Conservation (phyloP, 331 rosid species). For the Spiraea crenata region DNA sequence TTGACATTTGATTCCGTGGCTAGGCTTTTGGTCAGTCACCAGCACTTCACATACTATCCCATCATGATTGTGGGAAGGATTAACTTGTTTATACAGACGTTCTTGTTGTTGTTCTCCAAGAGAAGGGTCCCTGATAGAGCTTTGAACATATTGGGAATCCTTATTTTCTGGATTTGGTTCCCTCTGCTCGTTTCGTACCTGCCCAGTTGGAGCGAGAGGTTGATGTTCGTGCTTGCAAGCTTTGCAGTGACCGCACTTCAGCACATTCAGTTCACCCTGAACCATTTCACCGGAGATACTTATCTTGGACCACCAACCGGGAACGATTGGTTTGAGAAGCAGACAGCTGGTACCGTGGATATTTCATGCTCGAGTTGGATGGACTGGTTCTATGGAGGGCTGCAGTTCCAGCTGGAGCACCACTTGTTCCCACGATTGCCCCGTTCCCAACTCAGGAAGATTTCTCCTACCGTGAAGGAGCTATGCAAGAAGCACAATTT, state of each 20-base stretch:
- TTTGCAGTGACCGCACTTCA: slow-evolving; percentile 58
- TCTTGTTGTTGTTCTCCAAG: slow-evolving; percentile 50
- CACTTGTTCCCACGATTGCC: slow-evolving; percentile 68
- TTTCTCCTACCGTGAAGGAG: slow-evolving; percentile 53
- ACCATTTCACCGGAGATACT: slow-evolving; percentile 69
- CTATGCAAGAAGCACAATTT: slow-evolving; percentile 68
- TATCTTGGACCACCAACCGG: slow-evolving; percentile 68
- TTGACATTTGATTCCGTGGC: slow-evolving; percentile 59
- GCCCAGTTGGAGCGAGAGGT: slow-evolving; percentile 63
- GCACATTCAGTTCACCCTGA: slow-evolving; percentile 64
- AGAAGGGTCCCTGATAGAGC: slow-evolving; percentile 55
- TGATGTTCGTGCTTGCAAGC: slow-evolving; percentile 55
- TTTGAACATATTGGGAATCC: slow-evolving; percentile 52
- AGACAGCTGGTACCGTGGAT: slow-evolving; percentile 60
- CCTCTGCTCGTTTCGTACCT: slow-evolving; percentile 56
- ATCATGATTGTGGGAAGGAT: slow-evolving; percentile 63
- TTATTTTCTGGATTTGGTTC: slow-evolving; percentile 78
- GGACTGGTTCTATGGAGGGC: slow-evolving; percentile 78
- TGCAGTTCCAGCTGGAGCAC: slow-evolving; percentile 81
- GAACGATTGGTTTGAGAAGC: slow-evolving; percentile 71
- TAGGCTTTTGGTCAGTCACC: slow-evolving; percentile 66
- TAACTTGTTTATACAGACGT: slow-evolving; percentile 57
- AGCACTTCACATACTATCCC: slow-evolving; percentile 72
- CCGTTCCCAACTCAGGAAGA: slow-evolving; percentile 44
- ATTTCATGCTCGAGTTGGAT: slow-evolving; percentile 43